A percentile compares a stretch with the other conserved stretches of the same genome.
Conservation (phyloP, 805 yeast genomes). For the Lipomyces spencermartinsiae region DNA sequence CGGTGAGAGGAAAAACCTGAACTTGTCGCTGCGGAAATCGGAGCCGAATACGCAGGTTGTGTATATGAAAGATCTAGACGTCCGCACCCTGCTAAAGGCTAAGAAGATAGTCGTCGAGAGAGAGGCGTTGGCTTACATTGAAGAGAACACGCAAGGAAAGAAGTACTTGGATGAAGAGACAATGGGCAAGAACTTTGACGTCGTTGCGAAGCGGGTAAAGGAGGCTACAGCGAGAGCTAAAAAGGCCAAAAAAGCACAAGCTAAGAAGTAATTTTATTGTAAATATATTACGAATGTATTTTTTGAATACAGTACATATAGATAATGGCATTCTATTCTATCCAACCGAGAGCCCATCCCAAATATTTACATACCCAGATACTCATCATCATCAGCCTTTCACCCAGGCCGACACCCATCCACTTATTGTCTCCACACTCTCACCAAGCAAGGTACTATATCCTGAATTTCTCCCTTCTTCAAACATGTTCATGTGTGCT, state of each 20-base stretch:
- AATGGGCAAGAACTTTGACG: conserved; percentile 11
- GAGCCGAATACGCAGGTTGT: conserved; percentile 17
- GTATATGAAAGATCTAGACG: conserved; percentile 29
- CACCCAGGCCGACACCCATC: conserved; percentile 23
- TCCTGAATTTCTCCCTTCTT: conserved; percentile 22
- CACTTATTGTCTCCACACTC: conserved; percentile 18
- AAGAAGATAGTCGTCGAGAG: conserved; percentile 34
- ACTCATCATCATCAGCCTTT: background rate
- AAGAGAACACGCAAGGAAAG: conserved; percentile 30
- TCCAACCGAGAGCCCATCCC: background rate
- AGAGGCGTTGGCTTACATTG: conserved; percentile 30
- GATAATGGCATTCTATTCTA: conserved; percentile 2
- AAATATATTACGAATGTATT: background rate
- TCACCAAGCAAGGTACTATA: conserved; percentile 26
- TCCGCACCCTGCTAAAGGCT: conserved; percentile 33
- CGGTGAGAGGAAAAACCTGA: conserved; percentile 13
- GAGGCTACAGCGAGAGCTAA: background rate
- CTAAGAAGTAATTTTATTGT: conserved; percentile 3
- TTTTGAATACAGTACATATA: background rate
- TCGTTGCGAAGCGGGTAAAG: background rate
- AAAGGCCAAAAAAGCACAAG: background rate
- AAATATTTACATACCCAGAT: background rate
- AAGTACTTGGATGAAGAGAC: conserved; percentile 20
- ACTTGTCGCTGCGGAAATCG: conserved; percentile 7
- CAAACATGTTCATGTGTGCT: conserved; percentile 36